phyloP scores from a whole-genome alignment of 1,139 yeast species.

The Zygosaccharomyces sapae region DNA sequence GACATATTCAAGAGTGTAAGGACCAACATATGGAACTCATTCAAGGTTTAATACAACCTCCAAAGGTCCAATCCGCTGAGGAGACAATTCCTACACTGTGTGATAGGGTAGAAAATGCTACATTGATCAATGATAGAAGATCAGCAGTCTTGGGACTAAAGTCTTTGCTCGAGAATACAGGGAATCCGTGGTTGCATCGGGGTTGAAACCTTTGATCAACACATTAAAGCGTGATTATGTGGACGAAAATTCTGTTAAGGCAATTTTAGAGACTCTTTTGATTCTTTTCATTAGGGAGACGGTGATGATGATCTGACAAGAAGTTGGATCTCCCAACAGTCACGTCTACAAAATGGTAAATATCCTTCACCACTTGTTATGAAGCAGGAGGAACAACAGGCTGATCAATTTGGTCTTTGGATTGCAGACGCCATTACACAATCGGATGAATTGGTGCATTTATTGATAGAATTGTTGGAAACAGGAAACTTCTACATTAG shows the following conservation, averaged over 20 bases:
- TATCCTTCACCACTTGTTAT: slow-evolving; percentile 75
- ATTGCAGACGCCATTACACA: slow-evolving; percentile 91
- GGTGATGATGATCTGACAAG: slow-evolving; percentile 52
- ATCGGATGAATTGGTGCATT: slow-evolving; percentile 53
- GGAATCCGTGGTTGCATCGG: slow-evolving; percentile 86
- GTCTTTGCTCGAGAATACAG: slow-evolving; percentile 87
- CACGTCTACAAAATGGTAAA: slow-evolving; percentile 74
- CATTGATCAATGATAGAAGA: slow-evolving; percentile 75
- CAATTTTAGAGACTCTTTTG: slow-evolving; percentile 81
- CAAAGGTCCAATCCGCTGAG: slow-evolving; percentile 62
- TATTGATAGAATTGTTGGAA: slow-evolving; percentile 54
- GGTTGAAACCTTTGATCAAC: slow-evolving; percentile 67
- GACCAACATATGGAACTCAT: slow-evolving; percentile 41
- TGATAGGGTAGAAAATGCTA: slow-evolving; percentile 81
- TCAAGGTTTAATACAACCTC: slow-evolving; percentile 49
- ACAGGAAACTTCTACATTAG: slow-evolving; percentile 69
- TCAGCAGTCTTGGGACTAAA: slow-evolving; percentile 90
- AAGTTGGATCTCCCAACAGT: slow-evolving; percentile 67
- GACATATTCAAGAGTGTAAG: neutral
- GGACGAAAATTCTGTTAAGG: slow-evolving; percentile 72
- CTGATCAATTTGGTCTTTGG: slow-evolving; percentile 90
- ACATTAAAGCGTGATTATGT: slow-evolving; percentile 63
- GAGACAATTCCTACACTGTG: slow-evolving; percentile 88
- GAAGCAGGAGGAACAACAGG: slow-evolving; percentile 46
- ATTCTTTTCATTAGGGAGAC: slow-evolving; percentile 68